These are phyloP conservation scores for Eucalyptus dawsonii DNA, from an alignment of 345 rosid genomes.

Conservation along the genomic window DNA sequence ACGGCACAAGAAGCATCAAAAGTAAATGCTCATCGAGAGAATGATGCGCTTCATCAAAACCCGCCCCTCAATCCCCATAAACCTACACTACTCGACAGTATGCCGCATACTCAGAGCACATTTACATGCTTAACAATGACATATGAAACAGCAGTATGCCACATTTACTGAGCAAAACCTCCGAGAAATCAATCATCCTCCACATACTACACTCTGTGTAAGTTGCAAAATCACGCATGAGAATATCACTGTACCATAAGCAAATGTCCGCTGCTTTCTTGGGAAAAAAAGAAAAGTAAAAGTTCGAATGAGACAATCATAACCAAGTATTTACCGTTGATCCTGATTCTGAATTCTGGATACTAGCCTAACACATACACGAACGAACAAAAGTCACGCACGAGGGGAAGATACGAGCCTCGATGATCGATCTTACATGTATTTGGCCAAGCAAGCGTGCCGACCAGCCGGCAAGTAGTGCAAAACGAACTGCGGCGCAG, in stretches of 20 bases:
- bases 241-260: not conserved
- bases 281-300: not conserved
- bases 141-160: not conserved
- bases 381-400: not conserved
- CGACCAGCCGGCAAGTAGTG: constrained; percentile 24
- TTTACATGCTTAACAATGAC: not conserved
- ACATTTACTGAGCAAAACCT: not conserved
- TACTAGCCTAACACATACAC: not conserved
- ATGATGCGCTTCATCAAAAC: not conserved
- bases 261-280: not conserved
- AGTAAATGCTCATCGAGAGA: not conserved
- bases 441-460: constrained; percentile 40
- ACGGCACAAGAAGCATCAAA: not conserved
- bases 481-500: constrained; percentile 48
- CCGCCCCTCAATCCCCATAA: not conserved
- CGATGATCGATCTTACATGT: constrained; percentile 37
- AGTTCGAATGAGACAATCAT: not conserved
- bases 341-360: not conserved
- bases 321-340: not conserved
- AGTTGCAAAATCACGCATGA: not conserved
- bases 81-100: not conserved
- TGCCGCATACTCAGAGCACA: not conserved
- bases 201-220: not conserved
- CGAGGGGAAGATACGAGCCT: not conserved
- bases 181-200: not conserved